Base-by-base conservation (phyloP, 495 filamentous ascomycete species). In the Trichoderma reesei region DNA sequence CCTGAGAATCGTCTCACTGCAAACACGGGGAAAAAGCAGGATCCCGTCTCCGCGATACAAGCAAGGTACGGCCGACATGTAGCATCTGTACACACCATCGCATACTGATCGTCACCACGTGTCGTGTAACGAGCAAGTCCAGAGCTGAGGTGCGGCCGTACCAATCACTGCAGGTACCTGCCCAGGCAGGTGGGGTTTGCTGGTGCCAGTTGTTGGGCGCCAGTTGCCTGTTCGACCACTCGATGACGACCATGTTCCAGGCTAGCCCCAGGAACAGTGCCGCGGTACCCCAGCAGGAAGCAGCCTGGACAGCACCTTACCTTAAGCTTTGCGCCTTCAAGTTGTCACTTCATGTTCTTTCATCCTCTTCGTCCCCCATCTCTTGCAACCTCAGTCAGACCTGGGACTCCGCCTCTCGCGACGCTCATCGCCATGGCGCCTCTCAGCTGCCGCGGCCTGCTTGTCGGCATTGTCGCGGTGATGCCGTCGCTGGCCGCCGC, bases 341-440 rank as follows among this genome's bases (percentile, higher is more conserved):
- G 36, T n/a, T 61, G 2, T 0, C 18, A 39, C 36, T 20, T n/a
- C 54, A 44, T 36, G 37, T 18, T 48, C 26, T 16, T 56, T 33
- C 26, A 14, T 56, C 26, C 4, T 10, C n/a, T 31, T 18, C n/a
- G 51, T 60, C 64, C 37, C 60, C 34, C 34, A 44, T 48, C 14
- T 34, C n/a, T 31, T 3, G 5, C 7, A 54, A 10, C 31, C 20
- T 31, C 51, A 6, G 2, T 31, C 51, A 6, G 2, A 34, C 51
- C 31, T 11, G 10, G 20, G 51, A 56, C 26, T 31, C 51, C 26
- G 59, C 39, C 63, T 7, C 18, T 39, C 14, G 59, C 36, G 41
- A 10, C 64, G 67, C 63, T 39, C 63, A 66, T 70, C 63, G 73
- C 69, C 69, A 79, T 80, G 77, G 72, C 69, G 67, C 68, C 68